Conservation (phyloP, 257 asterid genomes). For the Cruciata laevipes region DNA sequence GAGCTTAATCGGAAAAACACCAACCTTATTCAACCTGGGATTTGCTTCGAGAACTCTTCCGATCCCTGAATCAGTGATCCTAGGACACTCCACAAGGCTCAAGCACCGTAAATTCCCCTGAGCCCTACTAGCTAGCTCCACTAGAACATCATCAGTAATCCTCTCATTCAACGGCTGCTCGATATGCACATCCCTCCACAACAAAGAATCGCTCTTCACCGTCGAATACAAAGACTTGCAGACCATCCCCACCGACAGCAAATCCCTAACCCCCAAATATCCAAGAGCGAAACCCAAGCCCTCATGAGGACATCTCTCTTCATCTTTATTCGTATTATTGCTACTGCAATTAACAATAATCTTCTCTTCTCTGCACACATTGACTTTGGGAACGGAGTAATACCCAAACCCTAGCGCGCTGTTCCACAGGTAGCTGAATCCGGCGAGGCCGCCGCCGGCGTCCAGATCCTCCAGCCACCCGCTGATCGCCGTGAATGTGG, state of each 20-base stretch:
- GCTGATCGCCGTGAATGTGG: slow-evolving; percentile 67
- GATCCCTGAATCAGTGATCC: slow-evolving; percentile 62
- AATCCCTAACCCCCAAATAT: slow-evolving; percentile 63
- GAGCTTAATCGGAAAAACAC: not conserved
- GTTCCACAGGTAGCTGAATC: slow-evolving; percentile 46
- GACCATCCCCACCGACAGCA: slow-evolving; percentile 61
- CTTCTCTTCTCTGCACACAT: slow-evolving; percentile 6
- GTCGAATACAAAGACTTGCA: slow-evolving; percentile 47
- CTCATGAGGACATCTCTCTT: slow-evolving; percentile 51
- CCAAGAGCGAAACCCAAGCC: slow-evolving; percentile 40
- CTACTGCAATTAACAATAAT: slow-evolving; percentile 12
- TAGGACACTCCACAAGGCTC: slow-evolving; percentile 58
- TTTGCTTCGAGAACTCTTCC: slow-evolving; percentile 59
- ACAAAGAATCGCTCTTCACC: slow-evolving; percentile 46
- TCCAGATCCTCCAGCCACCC: slow-evolving; percentile 75
- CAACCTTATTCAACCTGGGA: slow-evolving; percentile 66
- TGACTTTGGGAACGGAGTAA: slow-evolving; percentile 32
- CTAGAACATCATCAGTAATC: slow-evolving; percentile 62
- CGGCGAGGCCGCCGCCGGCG: slow-evolving; percentile 52
- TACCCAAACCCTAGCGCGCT: slow-evolving; percentile 38
- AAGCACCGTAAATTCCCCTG: slow-evolving; percentile 57
- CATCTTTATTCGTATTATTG: slow-evolving; percentile 3
- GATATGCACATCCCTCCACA: slow-evolving; percentile 73
- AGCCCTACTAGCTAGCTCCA: slow-evolving; percentile 50
- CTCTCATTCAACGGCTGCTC: slow-evolving; percentile 56